Base-by-base conservation (phyloP, 2,329 filamentous ascomycete species). In the Coniochaeta hoffmannii region DNA sequence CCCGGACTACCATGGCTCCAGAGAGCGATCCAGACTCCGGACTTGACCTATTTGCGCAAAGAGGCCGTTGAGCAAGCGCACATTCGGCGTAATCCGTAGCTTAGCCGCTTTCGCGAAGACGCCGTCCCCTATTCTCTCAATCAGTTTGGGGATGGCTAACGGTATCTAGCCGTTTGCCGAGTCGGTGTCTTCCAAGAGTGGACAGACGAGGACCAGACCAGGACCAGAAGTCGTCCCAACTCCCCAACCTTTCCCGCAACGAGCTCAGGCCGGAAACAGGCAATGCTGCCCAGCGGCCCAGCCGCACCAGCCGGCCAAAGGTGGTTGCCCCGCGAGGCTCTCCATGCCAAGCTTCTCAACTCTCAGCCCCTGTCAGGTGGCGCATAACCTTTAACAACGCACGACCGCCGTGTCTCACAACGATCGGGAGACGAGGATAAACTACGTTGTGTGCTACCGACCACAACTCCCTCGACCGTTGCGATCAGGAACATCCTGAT, bases 41-140 rank as follows among this genome's bases (percentile, higher is more conserved):
- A 24, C 19, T 46, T 46, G 41, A 14, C 49, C 49, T 32, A 32
- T 51, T 51, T 51, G 28, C 28, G 49, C 49, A 51, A 50, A 34
- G 30, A 32, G 49, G 49, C 49, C 30, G 49, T 51, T 51, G 28
- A 34, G 49, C 26, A 31, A 31, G 49, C 49, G 19, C 10, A 36
- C 10, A 36, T 12, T 14, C 34, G 34, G 34, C 15, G 38, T 24
- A 17, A 44, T 17, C 38, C 41, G 41, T 15, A 28, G 22, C 41
- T 46, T 28, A 46, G n/a, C 41, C 24, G 36, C 36, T 24, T 41
- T 41, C 17, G 36, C 7, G 17, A 26, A 22, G 19, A 28, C 22
- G 41, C 12, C 24, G 24, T 22, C 24, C 19, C 41, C 19, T 46
- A 3, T 14, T 46, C 15, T 17, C 11, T n/a, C 19, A 7, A 28